phyloP scores from a whole-genome alignment of 441 rosid species.

The Geranium incanum region DNA sequence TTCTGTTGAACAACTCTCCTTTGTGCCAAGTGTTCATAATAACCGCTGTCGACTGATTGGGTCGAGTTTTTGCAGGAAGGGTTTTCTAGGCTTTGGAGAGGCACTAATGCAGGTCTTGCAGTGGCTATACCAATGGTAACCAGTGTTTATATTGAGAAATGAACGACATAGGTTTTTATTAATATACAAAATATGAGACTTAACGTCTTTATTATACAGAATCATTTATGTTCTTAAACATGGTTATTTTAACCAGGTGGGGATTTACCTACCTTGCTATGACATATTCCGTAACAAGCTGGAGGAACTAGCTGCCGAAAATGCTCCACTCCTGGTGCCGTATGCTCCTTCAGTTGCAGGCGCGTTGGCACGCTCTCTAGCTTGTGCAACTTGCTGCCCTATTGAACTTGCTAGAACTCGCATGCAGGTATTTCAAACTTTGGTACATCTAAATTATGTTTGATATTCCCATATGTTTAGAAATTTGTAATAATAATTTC shows the following conservation, averaged over 20 bases:
- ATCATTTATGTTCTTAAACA: too few relatives aligned
- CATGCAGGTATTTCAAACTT: slow-evolving; percentile 63
- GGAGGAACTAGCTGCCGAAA: slow-evolving; percentile 49
- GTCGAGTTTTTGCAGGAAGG: slow-evolving; percentile 61
- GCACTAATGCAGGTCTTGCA: slow-evolving; percentile 91
- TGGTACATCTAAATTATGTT: background rate
- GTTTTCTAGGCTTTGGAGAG: slow-evolving; percentile 81
- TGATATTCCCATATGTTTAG: too few relatives aligned
- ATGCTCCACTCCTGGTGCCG: slow-evolving; percentile 41
- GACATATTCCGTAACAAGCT: slow-evolving; percentile 74
- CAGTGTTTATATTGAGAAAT: too few relatives aligned
- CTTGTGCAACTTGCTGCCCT: slow-evolving; percentile 88
- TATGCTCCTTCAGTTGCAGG: slow-evolving; percentile 77
- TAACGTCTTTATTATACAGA: too few relatives aligned
- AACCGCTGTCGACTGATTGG: slow-evolving; percentile 6
- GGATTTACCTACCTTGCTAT: slow-evolving; percentile 25
- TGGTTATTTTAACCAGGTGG: too few relatives aligned
- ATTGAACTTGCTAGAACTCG: slow-evolving; percentile 95
- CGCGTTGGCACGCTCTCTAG: slow-evolving; percentile 79
- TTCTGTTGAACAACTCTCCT: background rate
- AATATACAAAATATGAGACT: background rate
- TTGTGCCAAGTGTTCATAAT: too few relatives aligned
- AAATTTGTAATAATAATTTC: background rate
- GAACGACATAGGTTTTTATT: background rate
- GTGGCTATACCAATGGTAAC: slow-evolving; percentile 88